phyloP scores from a whole-genome alignment of 2,329 filamentous ascomycete genomes.

The Aulographum hederae region DNA sequence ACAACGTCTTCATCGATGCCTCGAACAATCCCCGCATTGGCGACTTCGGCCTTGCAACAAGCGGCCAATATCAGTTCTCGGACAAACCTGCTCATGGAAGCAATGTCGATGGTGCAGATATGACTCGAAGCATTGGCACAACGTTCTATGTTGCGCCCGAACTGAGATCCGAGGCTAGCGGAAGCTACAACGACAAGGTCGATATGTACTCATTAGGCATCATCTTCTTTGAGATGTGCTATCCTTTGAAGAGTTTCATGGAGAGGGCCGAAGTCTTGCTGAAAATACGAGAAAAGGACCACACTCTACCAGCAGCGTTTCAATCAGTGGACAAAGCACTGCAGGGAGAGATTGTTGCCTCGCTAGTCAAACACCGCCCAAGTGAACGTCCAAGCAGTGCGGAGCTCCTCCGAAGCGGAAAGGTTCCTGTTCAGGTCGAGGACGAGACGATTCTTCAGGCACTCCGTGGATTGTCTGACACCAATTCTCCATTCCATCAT shows the following conservation, averaged over 20 bases:
- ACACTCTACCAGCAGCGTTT: conserved; percentile 57
- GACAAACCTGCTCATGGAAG: conserved; percentile 28
- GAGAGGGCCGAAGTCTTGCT: conserved; percentile 48
- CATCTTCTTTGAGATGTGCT: conserved; percentile 97
- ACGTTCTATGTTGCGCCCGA: conserved; percentile 89
- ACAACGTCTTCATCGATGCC: conserved; percentile 92
- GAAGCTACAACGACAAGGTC: conserved; percentile 75
- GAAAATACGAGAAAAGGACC: conserved; percentile 46
- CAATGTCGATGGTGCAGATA: conserved; percentile 29
- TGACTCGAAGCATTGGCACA: conserved; percentile 57
- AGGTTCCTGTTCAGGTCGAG: conserved; percentile 79
- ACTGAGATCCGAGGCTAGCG: conserved; percentile 51
- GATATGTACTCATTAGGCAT: conserved; percentile 98
- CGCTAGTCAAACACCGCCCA: conserved; percentile 65
- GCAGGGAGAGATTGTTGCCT: conserved; percentile 61
- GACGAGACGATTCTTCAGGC: conserved; percentile 78
- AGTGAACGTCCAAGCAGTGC: conserved; percentile 65
- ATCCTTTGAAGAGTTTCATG: conserved; percentile 41
- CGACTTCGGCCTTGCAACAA: conserved; percentile 88
- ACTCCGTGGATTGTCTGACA: conserved; percentile 63
- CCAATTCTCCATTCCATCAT: conserved; percentile 71
- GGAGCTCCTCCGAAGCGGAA: conserved; percentile 69
- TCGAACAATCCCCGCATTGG: conserved; percentile 86
- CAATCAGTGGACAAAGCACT: conserved; percentile 45
- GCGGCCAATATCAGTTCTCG: conserved; percentile 49